Evolutionary conservation across 2,329 filamentous ascomycete species (phyloP), one percentile per base, ranked within the genome.

Genomic region (Aspergillus neotritici): DNA sequence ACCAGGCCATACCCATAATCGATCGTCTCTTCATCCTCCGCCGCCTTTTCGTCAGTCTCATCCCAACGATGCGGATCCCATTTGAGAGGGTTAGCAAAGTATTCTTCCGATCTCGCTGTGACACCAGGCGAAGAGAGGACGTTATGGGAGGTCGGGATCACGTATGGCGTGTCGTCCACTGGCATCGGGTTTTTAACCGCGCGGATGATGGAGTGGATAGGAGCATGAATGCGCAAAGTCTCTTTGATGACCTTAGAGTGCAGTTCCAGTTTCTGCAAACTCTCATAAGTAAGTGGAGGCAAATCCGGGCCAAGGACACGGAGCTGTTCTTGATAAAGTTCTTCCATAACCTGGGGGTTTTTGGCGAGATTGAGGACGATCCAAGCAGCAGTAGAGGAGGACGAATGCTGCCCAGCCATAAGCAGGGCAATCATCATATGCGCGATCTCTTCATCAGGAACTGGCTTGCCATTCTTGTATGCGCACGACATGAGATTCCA

Each of bases 41-140:
- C 68, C 37, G 70, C 70, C 15, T 61, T 51, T 43, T 63, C 67
- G 48, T 69, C 44, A 54, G 74, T 80, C 50, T 79, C 75, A 55
- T 88, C 82, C 91, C 91, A 97, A 44, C 91, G 84, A 69, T 93
- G 87, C 38, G 91, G 91, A 62, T 96, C 84, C 90, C 91, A 97
- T 40, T 77, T 65, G 15, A 84, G 70, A 5, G 90, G 85, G 55
- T 94, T 79, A 14, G 88, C 86, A 75, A 97, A 97, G 72, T 84
- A 86, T 46, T 78, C 68, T 15, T 79, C 72, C 47, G 86, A 83
- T 43, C 82, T 76, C 40, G 84, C 83, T 14, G 86, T 86, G 51
- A 93, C 86, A 52, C 88, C 88, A 1, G 90, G 89, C 2, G 90
- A 87, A 31, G 90, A 83, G 52, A 97, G 81, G 34, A 97, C 80